Conservation (phyloP, 2,329 filamentous ascomycete genomes). For the Cladophialophora immunda region DNA sequence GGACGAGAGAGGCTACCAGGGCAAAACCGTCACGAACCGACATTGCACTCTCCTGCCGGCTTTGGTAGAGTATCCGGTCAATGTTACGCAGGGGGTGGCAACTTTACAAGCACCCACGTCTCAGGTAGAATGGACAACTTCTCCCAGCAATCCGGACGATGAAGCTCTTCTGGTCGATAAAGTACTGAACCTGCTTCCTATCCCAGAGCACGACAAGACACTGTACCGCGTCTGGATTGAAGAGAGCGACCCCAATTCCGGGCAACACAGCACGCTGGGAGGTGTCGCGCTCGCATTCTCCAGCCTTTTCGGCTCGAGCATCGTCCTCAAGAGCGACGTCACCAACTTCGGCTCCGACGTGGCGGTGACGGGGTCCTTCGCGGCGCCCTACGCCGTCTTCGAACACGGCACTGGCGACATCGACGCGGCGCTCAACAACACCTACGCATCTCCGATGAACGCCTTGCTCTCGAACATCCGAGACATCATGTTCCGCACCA, state of each 20-base stretch:
- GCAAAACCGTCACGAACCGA: slow-evolving; percentile 10
- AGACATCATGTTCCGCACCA: slow-evolving; percentile 27
- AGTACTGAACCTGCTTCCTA: slow-evolving; percentile 8
- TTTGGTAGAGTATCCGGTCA: slow-evolving; percentile 23
- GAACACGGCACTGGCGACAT: slow-evolving; percentile 12
- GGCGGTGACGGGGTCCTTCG: slow-evolving; percentile 16
- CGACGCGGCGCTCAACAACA: slow-evolving; percentile 14
- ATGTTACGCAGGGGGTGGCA: slow-evolving; percentile 17
- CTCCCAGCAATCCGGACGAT: not conserved
- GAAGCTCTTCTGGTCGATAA: slow-evolving; percentile 11
- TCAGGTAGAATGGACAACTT: slow-evolving; percentile 6
- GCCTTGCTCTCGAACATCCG: slow-evolving; percentile 15
- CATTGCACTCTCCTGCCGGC: slow-evolving; percentile 19
- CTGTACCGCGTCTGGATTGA: not conserved
- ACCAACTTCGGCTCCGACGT: slow-evolving; percentile 19
- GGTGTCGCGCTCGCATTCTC: slow-evolving; percentile 15
- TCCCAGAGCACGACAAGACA: slow-evolving; percentile 6
- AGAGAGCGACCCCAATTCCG: not conserved
- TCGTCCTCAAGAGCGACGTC: slow-evolving; percentile 16
- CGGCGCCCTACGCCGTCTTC: slow-evolving; percentile 18
- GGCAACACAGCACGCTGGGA: slow-evolving; percentile 19
- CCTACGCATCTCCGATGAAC: slow-evolving; percentile 21
- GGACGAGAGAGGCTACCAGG: slow-evolving; percentile 4
- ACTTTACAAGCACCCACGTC: slow-evolving; percentile 17
- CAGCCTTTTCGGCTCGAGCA: slow-evolving; percentile 19